A percentile compares a stretch with the other conserved stretches of the same genome.
Conservation (phyloP, 371 early-diverging fungal genomes). For the Rhizopus delemar region DNA sequence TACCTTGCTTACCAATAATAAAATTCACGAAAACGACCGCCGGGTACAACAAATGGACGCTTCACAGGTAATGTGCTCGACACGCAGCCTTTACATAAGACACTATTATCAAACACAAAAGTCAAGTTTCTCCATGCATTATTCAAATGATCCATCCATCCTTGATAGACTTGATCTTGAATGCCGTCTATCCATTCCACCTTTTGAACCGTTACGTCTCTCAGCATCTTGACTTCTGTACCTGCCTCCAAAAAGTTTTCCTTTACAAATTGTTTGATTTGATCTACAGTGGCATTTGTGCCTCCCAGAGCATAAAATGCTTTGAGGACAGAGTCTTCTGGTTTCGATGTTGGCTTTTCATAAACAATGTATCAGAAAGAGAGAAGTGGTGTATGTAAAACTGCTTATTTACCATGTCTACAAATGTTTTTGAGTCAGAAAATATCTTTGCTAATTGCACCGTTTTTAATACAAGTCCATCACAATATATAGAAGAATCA, state of each 20-base stretch:
- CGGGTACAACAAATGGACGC: slow-evolving; percentile 83
- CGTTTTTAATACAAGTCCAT: slow-evolving; percentile 59
- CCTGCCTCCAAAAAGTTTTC: slow-evolving; percentile 63
- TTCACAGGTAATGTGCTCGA: slow-evolving; percentile 57
- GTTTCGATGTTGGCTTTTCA: slow-evolving; percentile 58
- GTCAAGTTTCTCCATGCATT: slow-evolving; percentile 64
- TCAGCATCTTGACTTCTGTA: slow-evolving; percentile 19
- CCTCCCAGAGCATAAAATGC: slow-evolving; percentile 56
- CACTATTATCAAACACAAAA: slow-evolving; percentile 49
- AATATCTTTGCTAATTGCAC: slow-evolving; percentile 65
- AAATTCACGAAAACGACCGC: slow-evolving; percentile 87
- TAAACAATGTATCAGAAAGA: not conserved
- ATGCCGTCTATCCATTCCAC: slow-evolving; percentile 55
- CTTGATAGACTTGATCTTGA: slow-evolving; percentile 47
- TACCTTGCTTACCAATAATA: slow-evolving; percentile 75
- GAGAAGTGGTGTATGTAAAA: not conserved
- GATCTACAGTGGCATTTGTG: slow-evolving; percentile 43
- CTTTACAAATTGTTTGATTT: slow-evolving; percentile 55
- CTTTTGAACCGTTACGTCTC: slow-evolving; percentile 16
- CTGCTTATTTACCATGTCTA: slow-evolving; percentile 50
- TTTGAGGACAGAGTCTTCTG: slow-evolving; percentile 53
- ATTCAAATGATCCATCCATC: slow-evolving; percentile 56
- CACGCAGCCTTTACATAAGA: slow-evolving; percentile 57
- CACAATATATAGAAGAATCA: slow-evolving; percentile 71
- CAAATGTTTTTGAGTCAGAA: slow-evolving; percentile 75